phyloP scores from a whole-genome alignment of 192 early-diverging fungal genomes.

The Entomortierella chlamydospora region DNA sequence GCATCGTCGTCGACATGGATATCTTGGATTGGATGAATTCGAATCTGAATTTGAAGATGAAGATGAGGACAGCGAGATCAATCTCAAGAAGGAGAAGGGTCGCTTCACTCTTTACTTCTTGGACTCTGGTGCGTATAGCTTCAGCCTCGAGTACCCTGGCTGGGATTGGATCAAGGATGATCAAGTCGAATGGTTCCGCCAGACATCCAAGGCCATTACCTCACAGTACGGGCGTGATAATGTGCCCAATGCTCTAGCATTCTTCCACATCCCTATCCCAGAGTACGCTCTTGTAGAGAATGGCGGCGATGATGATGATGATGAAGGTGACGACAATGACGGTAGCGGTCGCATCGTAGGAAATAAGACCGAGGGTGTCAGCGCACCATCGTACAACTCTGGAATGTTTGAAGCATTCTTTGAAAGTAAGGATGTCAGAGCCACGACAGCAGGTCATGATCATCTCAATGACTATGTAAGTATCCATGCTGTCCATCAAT shows the following conservation, averaged over 20 bases:
- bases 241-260: conserved; percentile 57
- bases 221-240: conserved; percentile 5
- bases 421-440: conserved; percentile 41
- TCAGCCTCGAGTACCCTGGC: conserved; percentile 41
- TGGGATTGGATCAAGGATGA: conserved; percentile 58
- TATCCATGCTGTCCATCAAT: conserved; percentile 4
- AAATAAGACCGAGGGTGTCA: conserved; percentile 37
- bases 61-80: background rate
- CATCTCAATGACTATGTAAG: conserved; percentile 54
- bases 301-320: conserved; percentile 9
- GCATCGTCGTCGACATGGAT: background rate
- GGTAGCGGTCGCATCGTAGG: conserved; percentile 21
- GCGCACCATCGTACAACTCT: conserved; percentile 42
- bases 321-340: conserved; percentile 1
- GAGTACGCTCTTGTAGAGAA: conserved; percentile 32
- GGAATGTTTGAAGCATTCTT: conserved; percentile 49
- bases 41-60: background rate
- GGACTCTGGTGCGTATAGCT: conserved; percentile 55
- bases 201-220: conserved; percentile 35
- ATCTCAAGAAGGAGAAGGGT: background rate
- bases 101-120: conserved; percentile 59
- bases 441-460: conserved; percentile 45
- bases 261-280: conserved; percentile 61
- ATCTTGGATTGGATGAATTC: conserved; percentile 1
- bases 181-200: conserved; percentile 58